A percentile compares a stretch with the other conserved stretches of the same genome.
These are phyloP conservation scores for Daldinia bambusicola DNA, from an alignment of 495 filamentous ascomycete species.

Conservation along the genomic window DNA sequence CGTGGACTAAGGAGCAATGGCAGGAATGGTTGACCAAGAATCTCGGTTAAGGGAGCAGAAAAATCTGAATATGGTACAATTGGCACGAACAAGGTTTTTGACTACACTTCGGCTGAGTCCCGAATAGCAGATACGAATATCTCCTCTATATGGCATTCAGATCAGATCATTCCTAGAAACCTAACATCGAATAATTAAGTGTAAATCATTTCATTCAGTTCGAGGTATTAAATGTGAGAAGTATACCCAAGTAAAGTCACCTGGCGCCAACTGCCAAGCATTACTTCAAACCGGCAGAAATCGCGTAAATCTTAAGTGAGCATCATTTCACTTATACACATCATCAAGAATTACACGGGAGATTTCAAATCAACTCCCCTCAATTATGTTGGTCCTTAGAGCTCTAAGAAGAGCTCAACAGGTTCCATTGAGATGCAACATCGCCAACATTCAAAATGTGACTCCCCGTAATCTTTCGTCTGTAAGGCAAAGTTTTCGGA, in stretches of 20 bases:
- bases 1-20: constrained; percentile 84
- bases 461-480: neutral
- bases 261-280: constrained; percentile 9
- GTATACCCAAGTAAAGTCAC: neutral
- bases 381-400: constrained; percentile 24
- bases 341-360: neutral
- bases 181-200: too few species aligned
- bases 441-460: constrained; percentile 2
- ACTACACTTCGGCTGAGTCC: neutral
- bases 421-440: constrained; percentile 7
- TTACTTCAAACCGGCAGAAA: neutral
- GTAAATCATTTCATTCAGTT: too few species aligned
- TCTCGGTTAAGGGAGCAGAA: constrained; percentile 61
- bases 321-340: constrained; percentile 11
- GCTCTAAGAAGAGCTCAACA: constrained; percentile 24
- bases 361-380: constrained; percentile 9
- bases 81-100: neutral
- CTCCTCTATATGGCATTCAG: too few species aligned
- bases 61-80: neutral
- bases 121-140: neutral
- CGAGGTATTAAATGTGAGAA: neutral
- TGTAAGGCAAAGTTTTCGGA: constrained; percentile 10
- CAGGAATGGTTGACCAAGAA: constrained; percentile 84
- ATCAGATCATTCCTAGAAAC: too few species aligned
- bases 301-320: constrained; percentile 12